These are phyloP conservation scores for Taiozyma onychis DNA, from an alignment of 1,139 yeast species.

Conservation along the genomic window DNA sequence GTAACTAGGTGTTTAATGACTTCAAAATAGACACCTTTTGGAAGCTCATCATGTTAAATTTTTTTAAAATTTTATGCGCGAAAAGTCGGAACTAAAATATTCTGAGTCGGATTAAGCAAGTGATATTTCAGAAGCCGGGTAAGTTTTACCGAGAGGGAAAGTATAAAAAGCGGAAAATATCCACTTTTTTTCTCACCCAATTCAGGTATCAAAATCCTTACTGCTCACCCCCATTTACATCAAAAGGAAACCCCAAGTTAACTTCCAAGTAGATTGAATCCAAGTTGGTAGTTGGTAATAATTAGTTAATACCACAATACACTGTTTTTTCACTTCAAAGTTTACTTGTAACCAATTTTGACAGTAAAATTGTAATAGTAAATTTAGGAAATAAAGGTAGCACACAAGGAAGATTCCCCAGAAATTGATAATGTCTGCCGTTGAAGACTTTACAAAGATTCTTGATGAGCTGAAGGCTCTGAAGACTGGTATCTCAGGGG, in stretches of 20 bases:
- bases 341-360: not conserved
- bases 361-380: not conserved
- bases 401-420: not conserved
- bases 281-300: not conserved
- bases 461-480: slow-evolving; percentile 69
- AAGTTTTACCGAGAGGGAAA: not conserved
- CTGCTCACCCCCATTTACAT: not conserved
- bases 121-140: not conserved
- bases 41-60: not conserved
- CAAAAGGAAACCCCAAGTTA: not conserved
- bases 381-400: not conserved
- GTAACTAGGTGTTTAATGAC: not conserved
- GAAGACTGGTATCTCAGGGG: slow-evolving; percentile 92
- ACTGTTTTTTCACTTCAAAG: not conserved
- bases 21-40: not conserved
- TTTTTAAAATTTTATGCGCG: not conserved
- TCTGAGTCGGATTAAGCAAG: not conserved
- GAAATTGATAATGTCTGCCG: not conserved
- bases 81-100: not conserved
- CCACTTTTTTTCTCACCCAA: not conserved
- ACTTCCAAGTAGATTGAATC: not conserved
- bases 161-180: not conserved
- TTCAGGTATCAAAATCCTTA: too few species aligned
- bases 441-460: slow-evolving; percentile 48
- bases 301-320: not conserved